Evolutionary conservation across 345 rosid species (phyloP), one percentile per base, ranked within the genome.

Genomic region (Populus alba): DNA sequence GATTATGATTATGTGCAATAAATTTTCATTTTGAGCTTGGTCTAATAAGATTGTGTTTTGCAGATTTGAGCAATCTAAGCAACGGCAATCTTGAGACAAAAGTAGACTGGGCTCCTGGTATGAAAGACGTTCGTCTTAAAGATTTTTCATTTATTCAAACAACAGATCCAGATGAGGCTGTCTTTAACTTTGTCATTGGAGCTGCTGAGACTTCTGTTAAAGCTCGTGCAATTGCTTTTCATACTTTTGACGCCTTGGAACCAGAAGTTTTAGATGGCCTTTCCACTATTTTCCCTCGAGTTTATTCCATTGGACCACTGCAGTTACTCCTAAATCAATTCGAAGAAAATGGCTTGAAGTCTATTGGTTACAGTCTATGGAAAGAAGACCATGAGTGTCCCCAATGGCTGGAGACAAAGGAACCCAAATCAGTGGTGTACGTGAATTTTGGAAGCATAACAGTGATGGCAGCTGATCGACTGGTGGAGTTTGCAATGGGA

Each of bases 341-440:
- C 3, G 23, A 55, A 55, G 61, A 18, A 2, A n/a, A 55, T 7
- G 22, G 23, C 18, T 55, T 38, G 73, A 47, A 47, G 17, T 27
- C 59, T 41, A 47, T 70, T 11, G 73, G 73, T n/a, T 70, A 47
- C 45, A 70, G 25, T 70, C 51, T 70, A 45, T 70, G 73, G 73
- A 45, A 23, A 70, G 73, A 70, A 25, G 73, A 70, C 13, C 7
- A 35, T 47, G 59, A 45, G 18, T 70, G 73, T 45, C 73, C 27
- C 12, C 53, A 70, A 29, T 70, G 73, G 73, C 73, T 70, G 23
- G 55, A 70, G 7, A 41, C 73, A 18, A 55, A 1, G 25, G n/a
- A 53, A 2, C 57, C 57, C 7, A 49, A 71, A 22, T 49, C 74
- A 18, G 74, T 45, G 5, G 4, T 71, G 20, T 71, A 71, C 23